Base-by-base conservation (phyloP, 495 filamentous ascomycete species). In the Talaromyces liani region DNA sequence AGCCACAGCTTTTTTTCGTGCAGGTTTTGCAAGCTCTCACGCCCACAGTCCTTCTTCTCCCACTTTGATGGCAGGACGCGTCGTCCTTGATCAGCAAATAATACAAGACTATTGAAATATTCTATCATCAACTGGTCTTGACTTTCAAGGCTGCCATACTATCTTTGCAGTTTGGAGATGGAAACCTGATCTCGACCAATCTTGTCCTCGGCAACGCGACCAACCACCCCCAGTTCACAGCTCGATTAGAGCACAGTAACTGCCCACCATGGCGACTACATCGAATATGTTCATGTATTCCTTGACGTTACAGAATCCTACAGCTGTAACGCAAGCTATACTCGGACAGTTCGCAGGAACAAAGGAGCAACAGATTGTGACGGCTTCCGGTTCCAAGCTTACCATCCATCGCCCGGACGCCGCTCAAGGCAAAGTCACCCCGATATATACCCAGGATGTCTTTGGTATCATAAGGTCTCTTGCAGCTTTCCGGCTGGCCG, bases 241-340 rank as follows among this genome's bases (percentile, higher is more conserved):
- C 65, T 67, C 66, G 57, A 60, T 51, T 31, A 49, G 55, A 67
- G 64, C 70, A 61, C 60, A 61, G 41, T 64, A 66, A 54, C 61
- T 68, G 68, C 71, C 75, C 83, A 90, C 67, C 77, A 99, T 99
- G 94, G 92, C 94, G 73, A 93, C 91, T 64, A 96, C 92, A 51
- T 96, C 92, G 67, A 91, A 91, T 70, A 95, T 97, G 92, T 96
- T 96, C 73, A 88, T 98, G 82, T 98, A 98, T 80, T 92, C 91
- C 56, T 80, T 98, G 73, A 97, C 95, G 22, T 87, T 99, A 69
- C 90, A 96, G 74, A 88, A 91, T 63, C 91, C 95, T 27, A 90
- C 92, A 58, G 88, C 92, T 39, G 83, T 96, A 66, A 92, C 87
- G 16, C 90, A 96, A 78, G 92, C 93, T 60, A 88, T 97, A 60